Evolutionary conservation across 495 filamentous ascomycete genomes (phyloP).

Genomic region (Neurospora sp.): DNA sequence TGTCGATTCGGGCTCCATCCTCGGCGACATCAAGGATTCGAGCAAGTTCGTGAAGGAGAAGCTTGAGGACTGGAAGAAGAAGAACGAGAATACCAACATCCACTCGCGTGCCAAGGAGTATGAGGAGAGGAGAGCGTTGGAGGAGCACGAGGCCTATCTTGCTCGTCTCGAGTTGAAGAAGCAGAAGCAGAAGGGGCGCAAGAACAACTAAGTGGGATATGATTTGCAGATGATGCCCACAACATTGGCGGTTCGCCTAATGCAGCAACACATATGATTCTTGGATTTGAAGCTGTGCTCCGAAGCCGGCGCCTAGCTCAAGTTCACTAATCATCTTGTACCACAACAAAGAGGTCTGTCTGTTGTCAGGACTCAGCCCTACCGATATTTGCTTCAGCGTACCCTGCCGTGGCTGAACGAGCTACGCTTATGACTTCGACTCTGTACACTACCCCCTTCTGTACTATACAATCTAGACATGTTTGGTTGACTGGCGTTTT

Average conservation of each 20-base stretch:
- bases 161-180: slow-evolving; percentile 23
- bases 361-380: background rate
- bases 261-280: background rate
- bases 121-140: slow-evolving; percentile 34
- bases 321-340: background rate
- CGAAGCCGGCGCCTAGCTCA: background rate
- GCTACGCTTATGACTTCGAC: background rate
- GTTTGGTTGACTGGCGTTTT: background rate
- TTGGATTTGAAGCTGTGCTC: background rate
- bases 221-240: background rate
- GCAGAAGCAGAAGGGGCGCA: slow-evolving; percentile 1
- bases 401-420: background rate
- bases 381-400: background rate
- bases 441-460: background rate
- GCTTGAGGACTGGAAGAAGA: slow-evolving; percentile 16
- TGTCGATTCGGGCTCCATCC: slow-evolving; percentile 9
- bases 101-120: slow-evolving; percentile 30
- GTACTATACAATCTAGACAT: background rate
- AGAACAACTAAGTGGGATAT: background rate
- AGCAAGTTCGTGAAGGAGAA: slow-evolving; percentile 27
- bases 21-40: slow-evolving; percentile 14
- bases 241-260: background rate
- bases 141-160: slow-evolving; percentile 30
- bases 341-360: background rate
- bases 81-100: slow-evolving; percentile 5